A percentile compares a stretch with the other conserved stretches of the same genome.
phyloP scores from a whole-genome alignment of 192 early-diverging fungal species.

The Backusella tuberculispora region DNA sequence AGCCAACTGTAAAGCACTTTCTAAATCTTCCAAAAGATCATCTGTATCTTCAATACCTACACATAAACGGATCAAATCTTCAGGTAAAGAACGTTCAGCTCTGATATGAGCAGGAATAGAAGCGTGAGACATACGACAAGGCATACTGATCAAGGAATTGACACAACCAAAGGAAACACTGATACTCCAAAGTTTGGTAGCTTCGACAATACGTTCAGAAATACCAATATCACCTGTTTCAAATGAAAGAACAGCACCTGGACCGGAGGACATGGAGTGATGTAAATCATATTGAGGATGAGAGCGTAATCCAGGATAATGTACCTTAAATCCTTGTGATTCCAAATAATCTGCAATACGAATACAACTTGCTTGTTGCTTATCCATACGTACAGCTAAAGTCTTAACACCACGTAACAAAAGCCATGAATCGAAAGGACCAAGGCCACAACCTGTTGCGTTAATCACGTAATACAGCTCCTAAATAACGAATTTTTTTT shows the following conservation, averaged over 20 bases:
- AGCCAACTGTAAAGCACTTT: slow-evolving; percentile 61
- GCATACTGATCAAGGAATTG: slow-evolving; percentile 98
- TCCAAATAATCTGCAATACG: slow-evolving; percentile 85
- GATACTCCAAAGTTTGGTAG: slow-evolving; percentile 85
- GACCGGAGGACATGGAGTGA: slow-evolving; percentile 73
- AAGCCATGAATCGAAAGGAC: slow-evolving; percentile 93
- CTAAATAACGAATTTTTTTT: slow-evolving; percentile 34
- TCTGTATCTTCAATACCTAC: slow-evolving; percentile 95
- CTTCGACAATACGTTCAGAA: slow-evolving; percentile 83
- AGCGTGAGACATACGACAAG: slow-evolving; percentile 97
- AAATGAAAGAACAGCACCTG: slow-evolving; percentile 95
- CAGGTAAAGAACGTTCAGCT: slow-evolving; percentile 86
- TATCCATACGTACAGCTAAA: slow-evolving; percentile 94
- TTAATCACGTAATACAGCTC: slow-evolving; percentile 94
- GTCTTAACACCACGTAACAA: slow-evolving; percentile 95
- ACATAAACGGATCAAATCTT: slow-evolving; percentile 95
- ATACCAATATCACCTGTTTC: slow-evolving; percentile 84
- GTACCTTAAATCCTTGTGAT: slow-evolving; percentile 79
- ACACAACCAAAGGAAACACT: slow-evolving; percentile 98
- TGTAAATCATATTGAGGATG: slow-evolving; percentile 90
- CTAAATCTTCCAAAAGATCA: slow-evolving; percentile 88
- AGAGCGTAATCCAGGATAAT: slow-evolving; percentile 82
- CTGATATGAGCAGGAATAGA: slow-evolving; percentile 92
- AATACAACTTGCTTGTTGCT: slow-evolving; percentile 83
- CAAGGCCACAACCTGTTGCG: slow-evolving; percentile 86